Evolutionary conservation across 2,329 filamentous ascomycete genomes (phyloP).

Genomic region (Curvularia sp.): DNA sequence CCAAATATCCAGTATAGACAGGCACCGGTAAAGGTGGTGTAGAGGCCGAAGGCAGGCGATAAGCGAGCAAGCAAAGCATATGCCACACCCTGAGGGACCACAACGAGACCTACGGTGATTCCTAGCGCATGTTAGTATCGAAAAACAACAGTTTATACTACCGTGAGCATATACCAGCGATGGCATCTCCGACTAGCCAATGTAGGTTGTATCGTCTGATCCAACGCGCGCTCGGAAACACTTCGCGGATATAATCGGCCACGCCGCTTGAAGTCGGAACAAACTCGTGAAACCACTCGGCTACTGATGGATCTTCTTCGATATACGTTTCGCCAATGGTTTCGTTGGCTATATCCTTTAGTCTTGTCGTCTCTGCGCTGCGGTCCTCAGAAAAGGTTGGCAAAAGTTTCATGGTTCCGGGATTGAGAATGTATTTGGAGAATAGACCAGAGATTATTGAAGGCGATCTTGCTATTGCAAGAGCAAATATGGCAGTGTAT

Average conservation of each 20-base stretch:
- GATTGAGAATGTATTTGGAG: not conserved
- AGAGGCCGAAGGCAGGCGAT: slow-evolving; percentile 80
- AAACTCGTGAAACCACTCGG: slow-evolving; percentile 38
- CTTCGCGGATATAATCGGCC: slow-evolving; percentile 32
- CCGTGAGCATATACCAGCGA: slow-evolving; percentile 35
- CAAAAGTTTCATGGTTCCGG: slow-evolving; percentile 20
- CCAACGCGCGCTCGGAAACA: slow-evolving; percentile 43
- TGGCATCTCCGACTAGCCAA: slow-evolving; percentile 42
- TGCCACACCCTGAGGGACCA: slow-evolving; percentile 94
- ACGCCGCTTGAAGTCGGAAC: slow-evolving; percentile 34
- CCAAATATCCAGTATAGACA: slow-evolving; percentile 96
- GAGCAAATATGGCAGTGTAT: not conserved
- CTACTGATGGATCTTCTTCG: slow-evolving; percentile 41
- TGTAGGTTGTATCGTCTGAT: slow-evolving; percentile 40
- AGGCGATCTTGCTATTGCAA: not conserved
- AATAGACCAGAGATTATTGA: not conserved
- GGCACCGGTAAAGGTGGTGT: slow-evolving; percentile 94
- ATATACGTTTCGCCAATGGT: slow-evolving; percentile 33
- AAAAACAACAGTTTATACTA: not conserved
- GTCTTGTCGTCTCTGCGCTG: slow-evolving; percentile 20
- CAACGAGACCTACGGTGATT: slow-evolving; percentile 74
- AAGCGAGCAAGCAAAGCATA: slow-evolving; percentile 85
- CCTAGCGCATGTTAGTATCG: slow-evolving; percentile 18
- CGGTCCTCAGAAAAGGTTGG: slow-evolving; percentile 23
- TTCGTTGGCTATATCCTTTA: slow-evolving; percentile 30